Percentiles rank a stretch among this genome's conserved stretches.
These are phyloP conservation scores for Thielaviopsis musarum DNA, from an alignment of 2,329 filamentous ascomycete species.

Conservation along the genomic window DNA sequence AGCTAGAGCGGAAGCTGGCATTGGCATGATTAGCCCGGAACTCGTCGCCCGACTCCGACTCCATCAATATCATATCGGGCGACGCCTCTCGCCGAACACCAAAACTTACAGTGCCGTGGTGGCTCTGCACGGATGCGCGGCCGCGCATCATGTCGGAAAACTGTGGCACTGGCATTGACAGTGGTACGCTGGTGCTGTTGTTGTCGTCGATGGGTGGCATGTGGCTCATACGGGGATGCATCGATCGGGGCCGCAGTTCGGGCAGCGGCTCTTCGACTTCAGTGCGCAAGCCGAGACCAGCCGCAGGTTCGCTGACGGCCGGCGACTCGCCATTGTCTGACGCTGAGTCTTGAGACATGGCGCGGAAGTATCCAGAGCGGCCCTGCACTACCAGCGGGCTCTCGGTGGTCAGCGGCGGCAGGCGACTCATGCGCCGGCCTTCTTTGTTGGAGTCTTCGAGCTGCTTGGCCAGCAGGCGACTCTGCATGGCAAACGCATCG, in stretches of 20 bases:
- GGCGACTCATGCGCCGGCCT: slow-evolving; percentile 65
- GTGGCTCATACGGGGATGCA: slow-evolving; percentile 58
- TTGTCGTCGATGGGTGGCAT: slow-evolving; percentile 30
- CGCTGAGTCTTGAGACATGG: slow-evolving; percentile 46
- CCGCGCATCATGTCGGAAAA: slow-evolving; percentile 11
- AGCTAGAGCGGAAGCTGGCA: not conserved
- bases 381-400: slow-evolving; percentile 61
- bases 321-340: slow-evolving; percentile 16
- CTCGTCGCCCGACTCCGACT: slow-evolving; percentile 21
- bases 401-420: slow-evolving; percentile 68
- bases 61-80: slow-evolving; percentile 21
- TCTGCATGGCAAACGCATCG: slow-evolving; percentile 88
- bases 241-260: slow-evolving; percentile 47
- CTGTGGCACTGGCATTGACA: slow-evolving; percentile 3
- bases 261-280: slow-evolving; percentile 41
- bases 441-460: slow-evolving; percentile 62
- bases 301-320: slow-evolving; percentile 14
- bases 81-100: slow-evolving; percentile 42
- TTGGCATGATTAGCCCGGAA: slow-evolving; percentile 37
- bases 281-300: slow-evolving; percentile 32
- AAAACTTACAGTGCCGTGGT: slow-evolving; percentile 20
- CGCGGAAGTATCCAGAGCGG: slow-evolving; percentile 68
- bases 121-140: slow-evolving; percentile 1
- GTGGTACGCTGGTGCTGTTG: slow-evolving; percentile 7
- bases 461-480: slow-evolving; percentile 70